Evolutionary conservation across 495 filamentous ascomycete species (phyloP), one percentile per base, ranked within the genome.

Genomic region (Lasiosphaeria hispida): DNA sequence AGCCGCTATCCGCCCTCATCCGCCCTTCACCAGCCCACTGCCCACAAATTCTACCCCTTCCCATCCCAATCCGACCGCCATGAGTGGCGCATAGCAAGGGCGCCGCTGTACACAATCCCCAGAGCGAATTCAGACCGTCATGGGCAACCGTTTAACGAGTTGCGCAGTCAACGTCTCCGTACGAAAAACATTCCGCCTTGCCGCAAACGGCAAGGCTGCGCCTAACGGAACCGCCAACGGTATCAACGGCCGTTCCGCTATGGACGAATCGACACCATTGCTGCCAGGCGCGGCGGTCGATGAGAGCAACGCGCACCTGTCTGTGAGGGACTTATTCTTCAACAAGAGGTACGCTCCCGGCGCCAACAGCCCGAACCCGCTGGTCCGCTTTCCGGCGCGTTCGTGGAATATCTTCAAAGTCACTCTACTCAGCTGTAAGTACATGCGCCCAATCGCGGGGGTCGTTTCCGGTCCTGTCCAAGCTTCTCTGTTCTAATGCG

Each of bases 341-440:
- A 72, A 80, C 55, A 61, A 62, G 39, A 62, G 64, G 9, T 62
- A 68, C 52, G 82, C 74, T 18, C 79, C 79, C 6, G 80, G 80
- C 57, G 68, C 63, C 61, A 64, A 79, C 49, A 76, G 72, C 62
- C 61, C 71, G 10, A 81, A 79, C 45, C 68, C 69, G 50, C 84
- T 83, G 71, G 75, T 86, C 44, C 74, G 76, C 51, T 85, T 78
- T 72, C 86, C 87, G 13, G 75, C 78, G 54, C 75, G 75, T 42
- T 52, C 66, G 8, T 79, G 76, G 72, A 74, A 82, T 37, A 72
- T 81, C 57, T 71, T 68, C 61, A 83, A 81, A 65, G 62, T 78
- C 36, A 79, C 83, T 11, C 69, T 85, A 44, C 53, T 79, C 49
- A 85, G 82, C 67, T 83, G 77, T 79, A 72, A 45, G 77, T 74